Base-by-base conservation (phyloP, 1,284 basidiomycete genomes). In the Quambalaria eucalypti region DNA sequence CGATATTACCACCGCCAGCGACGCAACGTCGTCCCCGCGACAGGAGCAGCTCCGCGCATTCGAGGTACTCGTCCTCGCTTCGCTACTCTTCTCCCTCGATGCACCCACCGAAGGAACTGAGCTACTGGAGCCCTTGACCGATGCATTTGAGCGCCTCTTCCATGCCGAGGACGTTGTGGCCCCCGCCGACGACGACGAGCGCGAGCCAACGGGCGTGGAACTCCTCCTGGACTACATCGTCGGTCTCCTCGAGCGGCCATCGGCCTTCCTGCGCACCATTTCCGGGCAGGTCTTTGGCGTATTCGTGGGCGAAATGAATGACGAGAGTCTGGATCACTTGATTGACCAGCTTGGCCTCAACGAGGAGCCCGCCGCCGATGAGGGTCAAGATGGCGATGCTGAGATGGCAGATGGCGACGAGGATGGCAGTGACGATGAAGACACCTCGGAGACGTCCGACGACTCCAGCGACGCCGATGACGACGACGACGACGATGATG, bases 151-250 rank as follows among this genome's bases (percentile, higher is more conserved):
- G 33, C 49, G 59, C 28, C 54, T 71, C 21, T 66, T 69, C 56
- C 53, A 33, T 81, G 61, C 76, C 77, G 29, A 65, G 8, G 71
- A 73, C 14, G n/a, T n/a, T n/a, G n/a, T n/a, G n/a, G 31, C 31
- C 16, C 31, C 31, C 16, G 68, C 77, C 0, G 80, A 76, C 21
- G 71, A 71, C 1, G 70, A 77, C 14, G 76, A 76, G 9, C 79
- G 59, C 4, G 79, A 78, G 26, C 78, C 79, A 21, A 77, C 82
- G 40, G 85, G 88, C 1, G 83, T 92, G 51, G 90, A 95, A 66
- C 77, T 90, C 30, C 80, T 97, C 36, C 85, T 92, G 48, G 92
- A 97, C 71, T 82, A 83, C 25, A 82, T 97, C 56, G 87, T 97
- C 55, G 88, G 88, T 7, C 85, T 90, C 70, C 78, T 98, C 50